Evolutionary conservation across 192 early-diverging fungal species (phyloP).

Genomic region (Gryganskiella cystojenkinii): DNA sequence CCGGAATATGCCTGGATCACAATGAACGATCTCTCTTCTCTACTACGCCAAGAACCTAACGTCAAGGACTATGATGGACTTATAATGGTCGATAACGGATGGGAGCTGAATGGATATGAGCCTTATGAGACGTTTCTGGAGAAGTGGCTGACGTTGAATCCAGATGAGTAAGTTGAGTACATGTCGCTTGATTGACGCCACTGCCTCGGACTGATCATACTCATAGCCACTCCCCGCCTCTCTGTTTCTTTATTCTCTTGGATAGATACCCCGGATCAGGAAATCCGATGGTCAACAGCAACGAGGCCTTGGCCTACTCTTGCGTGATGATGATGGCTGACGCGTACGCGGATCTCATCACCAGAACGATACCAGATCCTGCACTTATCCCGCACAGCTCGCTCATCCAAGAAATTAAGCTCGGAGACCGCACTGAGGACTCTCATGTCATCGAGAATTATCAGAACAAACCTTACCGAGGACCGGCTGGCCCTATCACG

Average conservation of each 20-base stretch:
- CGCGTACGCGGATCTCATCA: constrained; percentile 37
- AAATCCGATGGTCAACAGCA: constrained; percentile 34
- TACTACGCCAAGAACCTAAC: neutral
- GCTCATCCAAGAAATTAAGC: constrained; percentile 1
- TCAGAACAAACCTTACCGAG: constrained; percentile 1
- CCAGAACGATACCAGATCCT: neutral
- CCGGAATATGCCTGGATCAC: constrained; percentile 35
- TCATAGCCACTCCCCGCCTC: neutral
- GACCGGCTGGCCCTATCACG: constrained; percentile 22
- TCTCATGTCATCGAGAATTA: neutral
- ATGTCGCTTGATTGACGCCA: neutral
- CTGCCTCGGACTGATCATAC: neutral
- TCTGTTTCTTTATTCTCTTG: neutral
- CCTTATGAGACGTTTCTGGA: constrained; percentile 56
- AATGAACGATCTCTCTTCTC: constrained; percentile 10
- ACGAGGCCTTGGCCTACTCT: constrained; percentile 60
- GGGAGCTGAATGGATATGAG: constrained; percentile 47
- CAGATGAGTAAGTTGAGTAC: constrained; percentile 51
- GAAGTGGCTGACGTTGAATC: constrained; percentile 48
- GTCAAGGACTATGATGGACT: constrained; percentile 32
- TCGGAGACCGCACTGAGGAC: constrained; percentile 8
- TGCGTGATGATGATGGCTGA: constrained; percentile 61
- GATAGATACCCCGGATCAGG: constrained; percentile 55
- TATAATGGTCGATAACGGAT: constrained; percentile 58
- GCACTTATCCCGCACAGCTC: neutral